These are phyloP conservation scores for Boletus vermiculosoides DNA, from an alignment of 768 basidiomycete genomes.

Conservation along the genomic window DNA sequence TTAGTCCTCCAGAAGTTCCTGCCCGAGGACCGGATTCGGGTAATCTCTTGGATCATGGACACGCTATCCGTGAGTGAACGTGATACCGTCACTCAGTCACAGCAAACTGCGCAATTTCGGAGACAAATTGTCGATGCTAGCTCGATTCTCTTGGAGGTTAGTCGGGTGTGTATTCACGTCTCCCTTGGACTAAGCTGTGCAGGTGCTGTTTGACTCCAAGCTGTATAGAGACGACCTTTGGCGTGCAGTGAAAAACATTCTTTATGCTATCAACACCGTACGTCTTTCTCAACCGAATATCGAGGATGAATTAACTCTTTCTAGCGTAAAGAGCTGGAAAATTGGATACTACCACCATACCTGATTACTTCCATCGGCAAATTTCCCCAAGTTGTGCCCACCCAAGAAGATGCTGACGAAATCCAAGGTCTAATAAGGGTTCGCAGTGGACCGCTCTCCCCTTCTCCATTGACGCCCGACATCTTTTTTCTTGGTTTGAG, in stretches of 20 bases:
- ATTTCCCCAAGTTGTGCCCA: conserved; percentile 26
- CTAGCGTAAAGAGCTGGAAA: conserved; percentile 43
- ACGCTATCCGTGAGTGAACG: conserved; percentile 40
- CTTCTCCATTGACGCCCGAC: conserved; percentile 40
- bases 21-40: conserved; percentile 41
- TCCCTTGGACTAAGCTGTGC: background rate
- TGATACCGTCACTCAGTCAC: conserved; percentile 23
- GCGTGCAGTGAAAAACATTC: conserved; percentile 24
- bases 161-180: conserved; percentile 17
- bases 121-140: conserved; percentile 52
- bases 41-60: conserved; percentile 48
- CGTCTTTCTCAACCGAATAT: conserved; percentile 11
- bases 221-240: conserved; percentile 23
- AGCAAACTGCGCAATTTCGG: conserved; percentile 37
- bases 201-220: conserved; percentile 28
- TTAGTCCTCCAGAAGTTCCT: conserved; percentile 46
- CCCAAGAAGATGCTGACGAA: conserved; percentile 27
- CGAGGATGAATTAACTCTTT: conserved; percentile 27
- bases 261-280: conserved; percentile 25
- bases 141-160: conserved; percentile 45
- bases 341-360: conserved; percentile 44
- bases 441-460: conserved; percentile 47
- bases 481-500: conserved; percentile 41
- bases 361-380: conserved; percentile 37
- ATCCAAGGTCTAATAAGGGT: conserved; percentile 52